Percentiles rank a stretch among this genome's conserved stretches.
phyloP scores from a whole-genome alignment of 768 basidiomycete species.

The Naganishia onofrii region DNA sequence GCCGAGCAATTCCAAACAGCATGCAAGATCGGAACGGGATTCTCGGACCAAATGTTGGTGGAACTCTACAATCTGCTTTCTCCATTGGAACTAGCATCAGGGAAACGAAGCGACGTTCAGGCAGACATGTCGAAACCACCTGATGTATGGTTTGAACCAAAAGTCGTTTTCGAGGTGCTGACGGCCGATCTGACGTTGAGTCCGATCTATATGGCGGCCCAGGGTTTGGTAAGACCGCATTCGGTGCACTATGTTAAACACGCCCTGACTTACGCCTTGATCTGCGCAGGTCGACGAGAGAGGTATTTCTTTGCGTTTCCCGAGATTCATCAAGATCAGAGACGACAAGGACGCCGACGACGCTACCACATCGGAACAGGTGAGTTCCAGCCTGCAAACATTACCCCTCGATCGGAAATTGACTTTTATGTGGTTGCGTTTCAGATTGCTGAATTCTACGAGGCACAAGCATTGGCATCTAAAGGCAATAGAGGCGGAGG shows the following conservation, averaged over 20 bases:
- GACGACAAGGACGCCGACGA: conserved; percentile 93
- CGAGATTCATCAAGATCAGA: conserved; percentile 83
- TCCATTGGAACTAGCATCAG: conserved; percentile 57
- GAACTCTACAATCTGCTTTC: conserved; percentile 76
- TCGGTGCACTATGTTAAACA: neutral
- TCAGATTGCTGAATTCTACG: conserved; percentile 77
- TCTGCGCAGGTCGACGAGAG: conserved; percentile 62
- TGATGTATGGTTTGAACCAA: conserved; percentile 96
- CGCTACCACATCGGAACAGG: conserved; percentile 89
- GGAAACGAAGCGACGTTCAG: conserved; percentile 78
- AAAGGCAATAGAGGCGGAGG: conserved; percentile 63
- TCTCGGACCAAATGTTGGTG: conserved; percentile 85
- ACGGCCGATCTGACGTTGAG: conserved; percentile 95
- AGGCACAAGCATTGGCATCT: conserved; percentile 74
- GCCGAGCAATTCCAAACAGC: conserved; percentile 76
- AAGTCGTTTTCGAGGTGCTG: conserved; percentile 95
- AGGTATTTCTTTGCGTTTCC: conserved; percentile 94
- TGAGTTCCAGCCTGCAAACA: conserved; percentile 49
- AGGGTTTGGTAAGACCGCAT: conserved; percentile 67
- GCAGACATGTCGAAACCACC: conserved; percentile 83
- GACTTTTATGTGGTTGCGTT: conserved; percentile 12
- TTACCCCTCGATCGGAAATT: conserved; percentile 25
- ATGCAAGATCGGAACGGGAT: conserved; percentile 99
- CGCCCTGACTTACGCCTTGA: neutral
- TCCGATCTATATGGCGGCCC: conserved; percentile 85